Evolutionary conservation across 2,329 filamentous ascomycete species (phyloP).

Genomic region (Ramularia collo-cygni): DNA sequence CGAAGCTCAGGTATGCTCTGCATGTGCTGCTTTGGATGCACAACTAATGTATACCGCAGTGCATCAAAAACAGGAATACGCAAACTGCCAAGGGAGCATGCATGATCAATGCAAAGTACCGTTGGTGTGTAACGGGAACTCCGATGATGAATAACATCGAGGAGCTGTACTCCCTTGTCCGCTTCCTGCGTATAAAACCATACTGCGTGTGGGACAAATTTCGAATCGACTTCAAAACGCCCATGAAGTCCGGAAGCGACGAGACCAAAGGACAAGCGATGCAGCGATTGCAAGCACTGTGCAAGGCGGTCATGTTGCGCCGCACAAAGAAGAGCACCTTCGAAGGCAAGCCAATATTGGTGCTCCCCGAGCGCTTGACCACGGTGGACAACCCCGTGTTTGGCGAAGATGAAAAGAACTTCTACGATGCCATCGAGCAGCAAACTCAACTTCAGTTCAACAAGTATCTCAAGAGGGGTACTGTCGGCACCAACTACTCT

Average conservation of each 20-base stretch:
- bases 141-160: slow-evolving; percentile 82
- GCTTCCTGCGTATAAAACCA: slow-evolving; percentile 69
- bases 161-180: slow-evolving; percentile 70
- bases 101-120: slow-evolving; percentile 52
- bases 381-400: slow-evolving; percentile 59
- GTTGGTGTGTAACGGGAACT: slow-evolving; percentile 73
- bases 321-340: slow-evolving; percentile 74
- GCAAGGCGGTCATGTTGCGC: slow-evolving; percentile 75
- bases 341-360: slow-evolving; percentile 69
- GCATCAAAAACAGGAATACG: slow-evolving; percentile 68
- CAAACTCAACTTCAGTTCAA: slow-evolving; percentile 66
- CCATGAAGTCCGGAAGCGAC: slow-evolving; percentile 40
- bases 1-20: slow-evolving; percentile 46
- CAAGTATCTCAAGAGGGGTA: slow-evolving; percentile 63
- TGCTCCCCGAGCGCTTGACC: slow-evolving; percentile 58
- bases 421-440: slow-evolving; percentile 61
- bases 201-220: slow-evolving; percentile 63
- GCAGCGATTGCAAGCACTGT: slow-evolving; percentile 62
- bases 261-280: slow-evolving; percentile 46
- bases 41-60: slow-evolving; percentile 40
- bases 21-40: not conserved
- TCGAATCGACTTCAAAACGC: slow-evolving; percentile 48
- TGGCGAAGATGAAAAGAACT: slow-evolving; percentile 54
- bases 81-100: slow-evolving; percentile 55
- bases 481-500: slow-evolving; percentile 66